A percentile compares a stretch with the other conserved stretches of the same genome.
Conservation (phyloP, 2,329 filamentous ascomycete genomes). For the Shiraia bambusicola region DNA sequence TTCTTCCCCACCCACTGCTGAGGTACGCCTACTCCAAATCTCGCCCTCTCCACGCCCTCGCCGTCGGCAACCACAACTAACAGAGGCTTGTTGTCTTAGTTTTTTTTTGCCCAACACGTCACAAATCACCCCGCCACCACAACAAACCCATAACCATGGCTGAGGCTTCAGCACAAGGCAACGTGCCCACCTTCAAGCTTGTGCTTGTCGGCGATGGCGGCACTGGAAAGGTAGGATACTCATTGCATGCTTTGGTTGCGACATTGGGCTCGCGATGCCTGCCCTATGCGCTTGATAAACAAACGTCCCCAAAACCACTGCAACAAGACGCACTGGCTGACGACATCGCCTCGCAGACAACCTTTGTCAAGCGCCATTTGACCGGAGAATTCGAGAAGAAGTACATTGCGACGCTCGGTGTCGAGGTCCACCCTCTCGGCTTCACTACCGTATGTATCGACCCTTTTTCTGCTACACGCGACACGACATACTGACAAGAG, state of each 20-base stretch:
- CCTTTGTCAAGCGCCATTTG: conserved; percentile 99
- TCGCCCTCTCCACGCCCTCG: conserved; percentile 8
- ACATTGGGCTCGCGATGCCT: not conserved
- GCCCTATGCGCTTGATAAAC: conserved; percentile 9
- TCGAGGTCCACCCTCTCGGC: conserved; percentile 96
- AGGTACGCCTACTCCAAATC: conserved; percentile 21
- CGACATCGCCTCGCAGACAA: conserved; percentile 66
- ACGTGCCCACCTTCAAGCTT: conserved; percentile 92
- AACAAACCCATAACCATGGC: conserved; percentile 56
- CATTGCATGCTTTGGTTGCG: not conserved
- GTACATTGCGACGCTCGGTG: conserved; percentile 99
- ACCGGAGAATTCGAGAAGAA: conserved; percentile 99
- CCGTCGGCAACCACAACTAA: conserved; percentile 22
- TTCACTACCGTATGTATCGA: conserved; percentile 84
- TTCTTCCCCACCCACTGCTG: conserved; percentile 31
- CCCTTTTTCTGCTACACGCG: conserved; percentile 11
- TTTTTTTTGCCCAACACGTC: conserved; percentile 32
- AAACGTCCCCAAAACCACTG: conserved; percentile 3
- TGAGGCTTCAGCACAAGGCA: conserved; percentile 52
- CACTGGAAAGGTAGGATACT: conserved; percentile 91
- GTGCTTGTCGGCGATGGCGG: conserved; percentile 99
- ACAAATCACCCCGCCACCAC: conserved; percentile 37
- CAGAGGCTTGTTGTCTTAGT: conserved; percentile 11
- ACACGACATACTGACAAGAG: conserved; percentile 25
- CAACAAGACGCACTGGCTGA: conserved; percentile 23